A percentile compares a stretch with the other conserved stretches of the same genome.
Conservation (phyloP, 1,284 basidiomycete species). For the Naganishia sp. region DNA sequence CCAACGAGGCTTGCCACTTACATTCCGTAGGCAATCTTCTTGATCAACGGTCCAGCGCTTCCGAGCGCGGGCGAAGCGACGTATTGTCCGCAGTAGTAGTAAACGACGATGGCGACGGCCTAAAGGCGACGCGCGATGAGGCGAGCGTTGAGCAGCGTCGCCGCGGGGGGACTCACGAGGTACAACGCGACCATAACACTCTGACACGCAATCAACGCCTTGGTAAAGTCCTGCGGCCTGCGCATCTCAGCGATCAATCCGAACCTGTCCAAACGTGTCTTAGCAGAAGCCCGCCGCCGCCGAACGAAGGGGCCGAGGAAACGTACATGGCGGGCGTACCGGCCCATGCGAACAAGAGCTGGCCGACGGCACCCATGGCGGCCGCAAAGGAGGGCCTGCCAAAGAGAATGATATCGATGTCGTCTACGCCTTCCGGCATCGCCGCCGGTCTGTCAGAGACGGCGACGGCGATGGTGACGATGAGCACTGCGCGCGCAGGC, state of each 20-base stretch:
- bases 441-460: conserved; percentile 48
- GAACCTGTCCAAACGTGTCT: conserved; percentile 34
- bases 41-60: conserved; percentile 51
- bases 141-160: background rate
- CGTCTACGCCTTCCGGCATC: conserved; percentile 39
- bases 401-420: conserved; percentile 35
- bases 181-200: conserved; percentile 39
- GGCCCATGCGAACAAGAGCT: conserved; percentile 41
- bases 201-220: conserved; percentile 40
- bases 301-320: background rate
- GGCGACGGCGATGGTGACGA: conserved; percentile 49
- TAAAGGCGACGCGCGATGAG: background rate
- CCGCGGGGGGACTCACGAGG: conserved; percentile 33
- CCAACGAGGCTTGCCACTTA: conserved; percentile 34
- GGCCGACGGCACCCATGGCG: conserved; percentile 48
- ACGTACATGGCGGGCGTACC: conserved; percentile 41
- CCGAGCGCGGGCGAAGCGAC: conserved; percentile 54
- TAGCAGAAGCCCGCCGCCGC: background rate
- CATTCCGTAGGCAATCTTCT: conserved; percentile 40
- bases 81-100: conserved; percentile 47
- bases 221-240: conserved; percentile 43
- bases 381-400: conserved; percentile 42
- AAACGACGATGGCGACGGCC: conserved; percentile 38
- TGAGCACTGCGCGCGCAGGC: conserved; percentile 3
- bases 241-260: conserved; percentile 53